phyloP scores from a whole-genome alignment of 176 grass and related monocot genomes.

The Sorghum bicolor region DNA sequence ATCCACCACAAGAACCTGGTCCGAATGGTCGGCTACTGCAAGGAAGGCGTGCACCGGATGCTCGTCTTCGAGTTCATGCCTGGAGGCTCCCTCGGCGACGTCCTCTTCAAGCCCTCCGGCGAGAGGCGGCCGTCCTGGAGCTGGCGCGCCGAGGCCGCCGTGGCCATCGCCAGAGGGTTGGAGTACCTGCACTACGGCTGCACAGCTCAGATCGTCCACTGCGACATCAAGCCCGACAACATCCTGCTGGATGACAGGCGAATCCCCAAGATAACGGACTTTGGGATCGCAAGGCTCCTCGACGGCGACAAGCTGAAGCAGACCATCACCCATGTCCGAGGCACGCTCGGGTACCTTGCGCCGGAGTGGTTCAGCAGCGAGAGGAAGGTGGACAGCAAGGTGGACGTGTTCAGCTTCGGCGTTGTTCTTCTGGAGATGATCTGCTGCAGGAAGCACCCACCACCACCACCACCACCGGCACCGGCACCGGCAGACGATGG shows the following conservation, averaged over 20 bases:
- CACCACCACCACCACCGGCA: background rate
- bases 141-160: background rate
- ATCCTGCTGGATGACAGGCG: background rate
- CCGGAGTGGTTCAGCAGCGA: slow-evolving; percentile 17
- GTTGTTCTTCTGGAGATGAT: background rate
- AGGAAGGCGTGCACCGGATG: slow-evolving; percentile 25
- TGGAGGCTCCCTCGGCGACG: background rate
- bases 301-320: background rate
- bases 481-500: background rate
- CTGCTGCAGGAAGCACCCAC: background rate
- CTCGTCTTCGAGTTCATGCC: slow-evolving; percentile 39
- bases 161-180: background rate
- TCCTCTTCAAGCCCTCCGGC: background rate
- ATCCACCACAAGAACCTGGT: slow-evolving; percentile 40
- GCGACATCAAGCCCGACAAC: slow-evolving; percentile 36
- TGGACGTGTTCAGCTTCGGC: background rate
- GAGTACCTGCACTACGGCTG: slow-evolving; percentile 28
- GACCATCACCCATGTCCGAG: slow-evolving; percentile 6
- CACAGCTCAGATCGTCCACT: background rate
- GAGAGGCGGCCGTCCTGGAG: slow-evolving; percentile 7
- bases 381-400: background rate
- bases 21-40: slow-evolving; percentile 22
- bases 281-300: slow-evolving; percentile 17
- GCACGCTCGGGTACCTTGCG: background rate
- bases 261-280: background rate